These are phyloP conservation scores for Streptanthus diversifolius DNA, from an alignment of 345 rosid species.

Conservation along the genomic window DNA sequence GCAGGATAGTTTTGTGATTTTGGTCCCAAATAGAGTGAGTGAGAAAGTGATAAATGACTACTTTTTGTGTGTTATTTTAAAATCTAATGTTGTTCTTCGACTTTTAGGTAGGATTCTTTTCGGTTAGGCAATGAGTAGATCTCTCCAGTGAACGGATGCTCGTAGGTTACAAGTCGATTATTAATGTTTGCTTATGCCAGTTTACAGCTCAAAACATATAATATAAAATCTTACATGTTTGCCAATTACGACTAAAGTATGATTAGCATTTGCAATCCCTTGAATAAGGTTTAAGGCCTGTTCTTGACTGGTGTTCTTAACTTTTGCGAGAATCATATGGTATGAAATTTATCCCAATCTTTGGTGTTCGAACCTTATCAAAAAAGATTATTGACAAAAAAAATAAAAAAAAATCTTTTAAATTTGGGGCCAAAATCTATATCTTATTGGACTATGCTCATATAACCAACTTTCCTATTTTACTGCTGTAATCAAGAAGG, in stretches of 20 bases:
- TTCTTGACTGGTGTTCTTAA: background rate
- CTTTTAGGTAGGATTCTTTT: background rate
- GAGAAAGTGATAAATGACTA: too few species aligned
- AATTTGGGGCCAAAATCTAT: too few species aligned
- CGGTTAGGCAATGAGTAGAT: background rate
- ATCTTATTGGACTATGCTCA: too few species aligned
- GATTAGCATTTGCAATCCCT: background rate
- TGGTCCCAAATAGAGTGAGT: background rate
- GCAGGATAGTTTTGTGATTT: background rate
- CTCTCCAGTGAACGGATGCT: background rate
- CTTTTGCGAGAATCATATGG: too few species aligned
- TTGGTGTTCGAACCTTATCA: too few species aligned
- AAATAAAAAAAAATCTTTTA: too few species aligned
- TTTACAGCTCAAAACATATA: background rate
- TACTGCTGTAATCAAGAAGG: slow-evolving; percentile 42
- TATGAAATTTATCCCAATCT: too few species aligned
- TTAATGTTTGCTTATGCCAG: background rate
- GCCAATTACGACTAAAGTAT: background rate
- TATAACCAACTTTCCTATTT: slow-evolving; percentile 47
- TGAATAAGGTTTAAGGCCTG: background rate
- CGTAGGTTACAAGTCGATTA: background rate
- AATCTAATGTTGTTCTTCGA: background rate
- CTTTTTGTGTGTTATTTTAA: background rate
- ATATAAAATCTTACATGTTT: background rate
- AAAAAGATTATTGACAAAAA: too few species aligned